Base-by-base conservation (phyloP, 164 flowering plant species). In the Stephania cephalantha region DNA sequence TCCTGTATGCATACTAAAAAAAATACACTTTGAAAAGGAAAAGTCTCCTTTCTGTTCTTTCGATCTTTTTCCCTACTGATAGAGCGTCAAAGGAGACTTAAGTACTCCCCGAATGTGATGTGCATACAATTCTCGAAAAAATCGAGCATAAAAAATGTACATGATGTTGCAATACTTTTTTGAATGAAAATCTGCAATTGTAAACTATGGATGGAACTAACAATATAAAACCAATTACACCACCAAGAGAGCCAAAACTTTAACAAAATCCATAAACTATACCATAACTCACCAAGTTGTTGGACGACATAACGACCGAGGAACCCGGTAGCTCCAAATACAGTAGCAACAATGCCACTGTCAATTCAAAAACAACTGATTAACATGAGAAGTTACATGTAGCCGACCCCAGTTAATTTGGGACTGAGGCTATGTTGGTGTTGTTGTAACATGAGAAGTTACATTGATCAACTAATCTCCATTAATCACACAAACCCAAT, bases 271-370 rank as follows among this genome's bases (percentile, higher is more conserved):
- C 66, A 61, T 1, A n/a, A 18, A n/a, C 64, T 61, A 61, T 18
- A 61, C 22, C 20, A n/a, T 22, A 69, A 82, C 90, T 85, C 71
- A 95, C 99, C 99, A 70, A 95, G 95, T 79, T 93, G 97, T 79
- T 93, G 98, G 76, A 95, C 98, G 69, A 95, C 81, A 87, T 95
- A 93, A 35, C 98, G 97, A 73, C 99, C 99, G 42, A 95, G 93
- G 85, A 95, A 95, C 48, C 99, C 97, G 55, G 99, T 95, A 72
- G 97, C 96, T 76, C 99, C 99, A 87, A 93, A 95, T 45, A 95
- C 99, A 17, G 98, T 84, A 68, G 97, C 97, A 74, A 93, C 82
- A 84, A 95, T 90, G 73, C 99, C 99, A 87, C 99, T 95, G 89
- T 81, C 78, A 81, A 80, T 67, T 65, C 55, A 46, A 73, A 67